These are phyloP conservation scores for Berberis thunbergii DNA, from an alignment of 164 flowering plant species.

Conservation along the genomic window DNA sequence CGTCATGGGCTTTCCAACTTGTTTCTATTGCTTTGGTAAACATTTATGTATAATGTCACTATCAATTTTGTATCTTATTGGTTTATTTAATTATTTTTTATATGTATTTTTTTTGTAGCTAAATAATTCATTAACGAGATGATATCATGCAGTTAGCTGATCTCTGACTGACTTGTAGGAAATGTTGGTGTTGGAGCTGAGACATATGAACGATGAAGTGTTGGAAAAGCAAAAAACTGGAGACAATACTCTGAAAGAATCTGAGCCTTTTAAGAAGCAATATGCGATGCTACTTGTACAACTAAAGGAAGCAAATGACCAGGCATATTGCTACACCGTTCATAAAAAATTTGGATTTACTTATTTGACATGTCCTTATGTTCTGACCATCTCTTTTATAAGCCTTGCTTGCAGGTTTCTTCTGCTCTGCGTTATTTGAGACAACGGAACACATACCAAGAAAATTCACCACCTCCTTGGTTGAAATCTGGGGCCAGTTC, in stretches of 20 bases:
- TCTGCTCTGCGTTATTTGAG: slow-evolving; percentile 44
- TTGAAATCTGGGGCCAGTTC: slow-evolving; percentile 15
- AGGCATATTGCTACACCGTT: slow-evolving; percentile 26
- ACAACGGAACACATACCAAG: slow-evolving; percentile 50
- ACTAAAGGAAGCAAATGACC: slow-evolving; percentile 47
- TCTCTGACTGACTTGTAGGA: slow-evolving; percentile 26
- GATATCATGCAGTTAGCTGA: too few species aligned
- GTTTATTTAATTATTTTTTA: too few species aligned
- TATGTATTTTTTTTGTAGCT: too few species aligned
- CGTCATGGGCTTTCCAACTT: too few species aligned
- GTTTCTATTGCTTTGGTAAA: too few species aligned
- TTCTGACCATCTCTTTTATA: too few species aligned
- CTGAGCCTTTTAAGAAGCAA: slow-evolving; percentile 44
- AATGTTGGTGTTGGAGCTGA: slow-evolving; percentile 48
- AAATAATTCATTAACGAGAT: too few species aligned
- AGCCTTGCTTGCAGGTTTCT: slow-evolving; percentile 31
- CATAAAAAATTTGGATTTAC: too few species aligned
- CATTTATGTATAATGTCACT: too few species aligned
- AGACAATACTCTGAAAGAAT: slow-evolving; percentile 32
- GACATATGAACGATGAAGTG: slow-evolving; percentile 54
- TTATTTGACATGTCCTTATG: too few species aligned
- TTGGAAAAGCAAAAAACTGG: slow-evolving; percentile 29
- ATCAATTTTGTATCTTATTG: too few species aligned
- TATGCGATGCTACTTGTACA: slow-evolving; percentile 52
- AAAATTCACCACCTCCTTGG: slow-evolving; percentile 23